A percentile compares a stretch with the other conserved stretches of the same genome.
These are phyloP conservation scores for Uncinocarpus reesii DNA, from an alignment of 2,329 filamentous ascomycete genomes.

Conservation along the genomic window DNA sequence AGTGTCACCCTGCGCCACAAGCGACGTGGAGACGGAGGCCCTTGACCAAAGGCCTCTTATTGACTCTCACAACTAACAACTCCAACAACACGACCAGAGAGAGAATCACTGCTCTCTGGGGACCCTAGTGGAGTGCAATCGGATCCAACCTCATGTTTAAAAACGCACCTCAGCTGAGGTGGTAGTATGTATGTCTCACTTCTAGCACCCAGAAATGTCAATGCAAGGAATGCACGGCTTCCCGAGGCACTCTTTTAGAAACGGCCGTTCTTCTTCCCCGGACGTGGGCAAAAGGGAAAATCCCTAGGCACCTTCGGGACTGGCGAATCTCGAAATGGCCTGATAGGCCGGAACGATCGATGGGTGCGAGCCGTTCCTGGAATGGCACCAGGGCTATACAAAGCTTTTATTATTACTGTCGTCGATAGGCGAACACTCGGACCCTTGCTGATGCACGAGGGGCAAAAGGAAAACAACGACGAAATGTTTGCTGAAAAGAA, in stretches of 20 bases:
- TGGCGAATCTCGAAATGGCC: slow-evolving; percentile 10
- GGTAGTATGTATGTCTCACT: slow-evolving; percentile 10
- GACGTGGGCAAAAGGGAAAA: not conserved
- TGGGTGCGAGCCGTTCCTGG: slow-evolving; percentile 1
- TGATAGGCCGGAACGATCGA: not conserved
- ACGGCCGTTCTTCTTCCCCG: not conserved
- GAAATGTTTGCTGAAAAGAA: not conserved
- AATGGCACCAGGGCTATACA: not conserved
- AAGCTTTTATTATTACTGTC: not conserved
- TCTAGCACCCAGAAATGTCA: not conserved
- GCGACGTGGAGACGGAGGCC: not conserved
- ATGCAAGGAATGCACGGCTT: not conserved
- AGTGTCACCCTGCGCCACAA: not conserved
- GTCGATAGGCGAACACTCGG: slow-evolving; percentile 5
- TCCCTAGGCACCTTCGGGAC: slow-evolving; percentile 1
- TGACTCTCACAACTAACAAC: not conserved
- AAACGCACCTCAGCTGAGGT: not conserved
- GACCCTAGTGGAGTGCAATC: not conserved
- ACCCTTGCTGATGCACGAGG: slow-evolving; percentile 1
- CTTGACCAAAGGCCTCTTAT: not conserved
- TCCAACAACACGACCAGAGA: not conserved
- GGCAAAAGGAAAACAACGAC: slow-evolving; percentile 1
- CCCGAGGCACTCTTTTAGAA: not conserved
- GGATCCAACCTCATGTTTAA: not conserved
- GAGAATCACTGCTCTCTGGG: not conserved